These are phyloP conservation scores for Gracilariopsis chorda DNA, from an alignment of 23 red algal species.

Conservation along the genomic window DNA sequence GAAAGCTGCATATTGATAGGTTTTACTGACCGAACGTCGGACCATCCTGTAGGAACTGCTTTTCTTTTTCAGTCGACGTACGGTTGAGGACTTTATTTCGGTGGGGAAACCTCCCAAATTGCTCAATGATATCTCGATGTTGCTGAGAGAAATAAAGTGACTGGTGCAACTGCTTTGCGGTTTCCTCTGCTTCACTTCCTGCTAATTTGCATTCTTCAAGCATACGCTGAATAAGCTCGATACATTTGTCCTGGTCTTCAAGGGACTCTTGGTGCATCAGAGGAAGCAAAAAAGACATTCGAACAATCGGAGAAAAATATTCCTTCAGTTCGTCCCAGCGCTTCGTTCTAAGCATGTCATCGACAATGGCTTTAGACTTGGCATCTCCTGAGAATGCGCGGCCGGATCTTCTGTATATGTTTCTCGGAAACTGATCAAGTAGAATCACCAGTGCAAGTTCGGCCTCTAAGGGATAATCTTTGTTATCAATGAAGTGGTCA, in stretches of 20 bases:
- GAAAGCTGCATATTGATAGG: no score
- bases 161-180: background rate
- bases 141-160: slow-evolving; percentile 46
- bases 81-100: background rate
- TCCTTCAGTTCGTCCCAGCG: slow-evolving; percentile 40
- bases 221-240: slow-evolving; percentile 28
- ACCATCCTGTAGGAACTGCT: background rate
- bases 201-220: slow-evolving; percentile 41
- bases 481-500: slow-evolving; percentile 51
- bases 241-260: slow-evolving; percentile 34
- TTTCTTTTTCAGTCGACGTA: background rate
- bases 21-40: background rate
- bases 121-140: slow-evolving; percentile 76
- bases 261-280: slow-evolving; percentile 75
- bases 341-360: slow-evolving; percentile 14
- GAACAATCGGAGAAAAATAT: slow-evolving; percentile 18
- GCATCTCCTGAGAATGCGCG: slow-evolving; percentile 73
- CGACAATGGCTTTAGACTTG: slow-evolving; percentile 16
- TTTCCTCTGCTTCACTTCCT: slow-evolving; percentile 24
- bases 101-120: slow-evolving; percentile 5
- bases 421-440: slow-evolving; percentile 89
- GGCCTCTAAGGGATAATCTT: slow-evolving; percentile 11
- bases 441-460: slow-evolving; percentile 69
- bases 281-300: slow-evolving; percentile 66
- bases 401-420: slow-evolving; percentile 69